These are phyloP conservation scores for Endocladia muricata DNA, from an alignment of 31 red algal species.

Conservation along the genomic window DNA sequence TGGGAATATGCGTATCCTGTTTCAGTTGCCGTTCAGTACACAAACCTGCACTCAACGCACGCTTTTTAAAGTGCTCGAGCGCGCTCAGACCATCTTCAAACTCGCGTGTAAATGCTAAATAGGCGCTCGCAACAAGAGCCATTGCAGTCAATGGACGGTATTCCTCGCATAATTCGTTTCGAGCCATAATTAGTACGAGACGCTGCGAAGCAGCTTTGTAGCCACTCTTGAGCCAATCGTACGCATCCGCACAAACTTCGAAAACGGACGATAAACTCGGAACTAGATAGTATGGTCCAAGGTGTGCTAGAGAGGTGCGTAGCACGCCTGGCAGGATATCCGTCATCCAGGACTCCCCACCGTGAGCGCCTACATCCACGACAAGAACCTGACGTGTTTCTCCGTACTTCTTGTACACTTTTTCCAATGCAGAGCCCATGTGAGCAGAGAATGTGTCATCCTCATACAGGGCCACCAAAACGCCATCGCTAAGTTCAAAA, in stretches of 20 bases:
- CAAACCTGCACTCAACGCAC: slow-evolving; percentile 33
- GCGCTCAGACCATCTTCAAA: slow-evolving; percentile 58
- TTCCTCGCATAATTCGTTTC: slow-evolving; percentile 38
- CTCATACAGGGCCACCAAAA: slow-evolving; percentile 65
- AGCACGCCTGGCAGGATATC: slow-evolving; percentile 70
- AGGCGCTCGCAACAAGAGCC: slow-evolving; percentile 62
- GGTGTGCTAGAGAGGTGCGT: slow-evolving; percentile 33
- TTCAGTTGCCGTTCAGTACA: slow-evolving; percentile 58
- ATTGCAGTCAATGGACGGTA: slow-evolving; percentile 67
- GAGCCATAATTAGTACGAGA: slow-evolving; percentile 63
- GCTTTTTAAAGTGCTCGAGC: slow-evolving; percentile 57
- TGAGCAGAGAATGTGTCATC: slow-evolving; percentile 47
- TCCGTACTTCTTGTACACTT: slow-evolving; percentile 59
- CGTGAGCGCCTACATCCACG: slow-evolving; percentile 55
- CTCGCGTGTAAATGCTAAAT: slow-evolving; percentile 54
- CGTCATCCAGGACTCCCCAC: slow-evolving; percentile 14
- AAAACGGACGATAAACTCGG: slow-evolving; percentile 65
- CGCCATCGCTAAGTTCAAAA: slow-evolving; percentile 65
- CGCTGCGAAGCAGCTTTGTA: slow-evolving; percentile 26
- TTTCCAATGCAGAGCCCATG: slow-evolving; percentile 34
- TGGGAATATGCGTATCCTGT: slow-evolving; percentile 41
- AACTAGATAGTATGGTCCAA: slow-evolving; percentile 54
- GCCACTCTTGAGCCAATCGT: slow-evolving; percentile 48
- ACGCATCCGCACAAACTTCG: slow-evolving; percentile 53
- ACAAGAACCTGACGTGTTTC: slow-evolving; percentile 38